Base-by-base conservation (phyloP, 768 basidiomycete species). In the Tricholoma bakamatsutake region DNA sequence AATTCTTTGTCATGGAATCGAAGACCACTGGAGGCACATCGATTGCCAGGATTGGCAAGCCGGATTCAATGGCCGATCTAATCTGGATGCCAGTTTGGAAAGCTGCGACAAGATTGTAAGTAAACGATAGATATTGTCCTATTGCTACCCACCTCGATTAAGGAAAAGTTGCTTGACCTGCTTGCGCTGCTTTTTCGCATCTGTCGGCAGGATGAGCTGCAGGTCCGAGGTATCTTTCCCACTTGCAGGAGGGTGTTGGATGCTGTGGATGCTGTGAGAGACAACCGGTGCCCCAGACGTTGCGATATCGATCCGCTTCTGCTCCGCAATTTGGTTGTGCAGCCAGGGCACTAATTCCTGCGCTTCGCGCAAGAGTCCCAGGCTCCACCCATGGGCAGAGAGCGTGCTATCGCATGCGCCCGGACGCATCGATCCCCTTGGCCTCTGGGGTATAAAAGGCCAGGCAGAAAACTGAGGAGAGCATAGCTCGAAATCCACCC, bases 291-390 rank as follows among this genome's bases (percentile, higher is more conserved):
- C 82, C 2, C 85, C 87, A 10, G 84, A 81, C 0, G 85, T 85
- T 7, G 80, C 72, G 1, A 80, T 69, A 61, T 93, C 91, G 24
- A 84, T 76, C 1, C 85, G 84, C 64, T 85, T 87, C 70, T 93
- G 90, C 60, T 93, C 90, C 0, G 84, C 74, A 15, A 93, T 87
- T 59, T 89, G 83, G 13, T 86, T 81, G 45, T 87, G 87, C 17
- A 93, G 73, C 83, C 84, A 91, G 12, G 77, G 69, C 2, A 90
- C 83, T 1, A 93, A 77, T 55, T 93, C 88, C 50, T 85, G 82
- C n/a, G n/a, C n/a, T n/a, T n/a, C n/a, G n/a, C n/a, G n/a, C n/a
- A n/a, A n/a, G n/a, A n/a, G n/a, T n/a, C n/a, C n/a, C n/a, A n/a
- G n/a, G n/a, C n/a, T n/a, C n/a, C n/a, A n/a, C n/a, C n/a, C n/a